Percentiles rank a stretch among this genome's conserved stretches.
These are phyloP conservation scores for Entomortierella lignicola DNA, from an alignment of 192 early-diverging fungal genomes.

Conservation along the genomic window DNA sequence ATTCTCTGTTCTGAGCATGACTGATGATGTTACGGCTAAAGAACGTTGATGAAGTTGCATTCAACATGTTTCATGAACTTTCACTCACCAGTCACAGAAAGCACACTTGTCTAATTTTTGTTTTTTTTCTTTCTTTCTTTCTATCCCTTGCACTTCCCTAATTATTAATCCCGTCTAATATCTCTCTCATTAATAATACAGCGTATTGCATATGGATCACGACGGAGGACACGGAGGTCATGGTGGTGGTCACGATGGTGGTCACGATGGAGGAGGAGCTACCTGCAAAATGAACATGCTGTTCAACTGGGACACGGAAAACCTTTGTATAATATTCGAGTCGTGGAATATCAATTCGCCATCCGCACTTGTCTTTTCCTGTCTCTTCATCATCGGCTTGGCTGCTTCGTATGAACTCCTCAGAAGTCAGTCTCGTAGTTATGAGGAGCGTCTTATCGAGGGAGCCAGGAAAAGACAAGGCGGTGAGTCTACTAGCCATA, in stretches of 20 bases:
- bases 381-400: slow-evolving; percentile 61
- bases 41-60: neutral
- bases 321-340: slow-evolving; percentile 81
- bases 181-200: too few relatives aligned
- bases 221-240: slow-evolving; percentile 61
- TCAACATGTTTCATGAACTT: too few relatives aligned
- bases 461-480: slow-evolving; percentile 32
- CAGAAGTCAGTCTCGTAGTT: slow-evolving; percentile 37
- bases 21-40: neutral
- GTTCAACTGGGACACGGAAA: slow-evolving; percentile 80
- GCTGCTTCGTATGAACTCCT: slow-evolving; percentile 64
- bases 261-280: slow-evolving; percentile 16
- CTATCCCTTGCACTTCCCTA: too few relatives aligned
- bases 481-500: slow-evolving; percentile 8
- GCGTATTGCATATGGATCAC: slow-evolving; percentile 28
- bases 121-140: too few relatives aligned
- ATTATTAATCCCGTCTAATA: too few relatives aligned
- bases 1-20: slow-evolving; percentile 45
- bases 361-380: slow-evolving; percentile 68
- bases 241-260: slow-evolving; percentile 52
- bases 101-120: too few relatives aligned
- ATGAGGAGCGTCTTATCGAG: slow-evolving; percentile 52
- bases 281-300: slow-evolving; percentile 69
- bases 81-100: neutral
- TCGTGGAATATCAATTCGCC: slow-evolving; percentile 77